Conservation (phyloP, 176 grass and related monocot genomes). For the Phragmites australis region DNA sequence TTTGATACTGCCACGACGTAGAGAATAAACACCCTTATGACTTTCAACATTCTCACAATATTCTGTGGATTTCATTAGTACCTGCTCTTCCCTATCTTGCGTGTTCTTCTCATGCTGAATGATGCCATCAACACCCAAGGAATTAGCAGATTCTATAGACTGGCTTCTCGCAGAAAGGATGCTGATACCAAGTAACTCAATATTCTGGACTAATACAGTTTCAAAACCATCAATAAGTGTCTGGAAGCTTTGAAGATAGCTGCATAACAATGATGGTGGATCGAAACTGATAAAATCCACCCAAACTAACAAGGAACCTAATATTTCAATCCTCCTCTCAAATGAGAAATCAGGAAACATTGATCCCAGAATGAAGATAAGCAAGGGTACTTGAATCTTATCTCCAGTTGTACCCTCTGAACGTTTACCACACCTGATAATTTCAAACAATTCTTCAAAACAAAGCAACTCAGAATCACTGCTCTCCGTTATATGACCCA, state of each 20-base stretch:
- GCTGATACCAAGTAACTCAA: slow-evolving; percentile 53
- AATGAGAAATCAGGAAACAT: slow-evolving; percentile 88
- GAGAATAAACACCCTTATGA: slow-evolving; percentile 27
- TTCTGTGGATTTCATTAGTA: slow-evolving; percentile 13
- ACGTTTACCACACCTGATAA: slow-evolving; percentile 51
- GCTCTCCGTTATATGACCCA: slow-evolving; percentile 39
- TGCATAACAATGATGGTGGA: slow-evolving; percentile 58
- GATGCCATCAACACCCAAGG: slow-evolving; percentile 28
- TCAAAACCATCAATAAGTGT: slow-evolving; percentile 62
- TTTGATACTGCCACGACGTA: slow-evolving; percentile 38
- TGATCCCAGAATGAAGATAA: slow-evolving; percentile 78
- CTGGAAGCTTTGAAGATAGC: slow-evolving; percentile 62
- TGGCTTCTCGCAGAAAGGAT: slow-evolving; percentile 39
- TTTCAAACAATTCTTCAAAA: slow-evolving; percentile 91
- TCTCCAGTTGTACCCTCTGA: slow-evolving; percentile 42
- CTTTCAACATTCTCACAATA: slow-evolving; percentile 19
- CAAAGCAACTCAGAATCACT: slow-evolving; percentile 76
- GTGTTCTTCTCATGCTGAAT: slow-evolving; percentile 28
- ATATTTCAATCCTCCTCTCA: slow-evolving; percentile 72
- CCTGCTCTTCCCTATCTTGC: slow-evolving; percentile 34
- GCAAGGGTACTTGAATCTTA: slow-evolving; percentile 59
- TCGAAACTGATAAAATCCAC: slow-evolving; percentile 61
- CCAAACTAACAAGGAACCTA: slow-evolving; percentile 57
- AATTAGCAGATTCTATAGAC: slow-evolving; percentile 32
- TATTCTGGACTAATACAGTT: slow-evolving; percentile 52